Percentiles rank a stretch among this genome's conserved stretches.
Conservation (phyloP, 345 rosid species). For the Mercurialis annua region DNA sequence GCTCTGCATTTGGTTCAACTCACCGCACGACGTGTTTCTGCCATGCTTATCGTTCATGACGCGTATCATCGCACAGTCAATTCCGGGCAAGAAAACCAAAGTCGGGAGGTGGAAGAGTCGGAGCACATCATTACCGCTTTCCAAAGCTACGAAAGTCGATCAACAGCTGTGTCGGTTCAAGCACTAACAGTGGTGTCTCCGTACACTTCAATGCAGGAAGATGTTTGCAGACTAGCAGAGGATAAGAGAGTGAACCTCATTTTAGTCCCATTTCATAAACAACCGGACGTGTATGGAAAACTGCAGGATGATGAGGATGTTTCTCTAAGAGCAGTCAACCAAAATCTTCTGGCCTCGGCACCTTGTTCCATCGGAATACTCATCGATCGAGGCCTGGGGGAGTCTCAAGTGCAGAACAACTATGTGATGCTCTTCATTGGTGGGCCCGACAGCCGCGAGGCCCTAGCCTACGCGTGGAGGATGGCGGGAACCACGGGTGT, state of each 20-base stretch:
- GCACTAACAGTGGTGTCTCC: slow-evolving; percentile 33
- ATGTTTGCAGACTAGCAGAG: slow-evolving; percentile 25
- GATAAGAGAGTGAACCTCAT: slow-evolving; percentile 28
- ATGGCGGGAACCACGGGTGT: slow-evolving; percentile 17
- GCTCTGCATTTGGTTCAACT: slow-evolving; percentile 60
- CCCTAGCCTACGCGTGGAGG: slow-evolving; percentile 28
- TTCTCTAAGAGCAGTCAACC: slow-evolving; percentile 12
- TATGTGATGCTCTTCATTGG: slow-evolving; percentile 30
- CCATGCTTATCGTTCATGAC: slow-evolving; percentile 56
- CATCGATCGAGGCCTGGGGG: slow-evolving; percentile 27
- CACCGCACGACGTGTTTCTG: slow-evolving; percentile 39
- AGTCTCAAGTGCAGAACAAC: neutral
- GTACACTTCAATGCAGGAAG: slow-evolving; percentile 33
- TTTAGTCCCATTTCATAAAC: slow-evolving; percentile 32
- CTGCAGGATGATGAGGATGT: slow-evolving; percentile 12
- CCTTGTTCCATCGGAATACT: slow-evolving; percentile 36
- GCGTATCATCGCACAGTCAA: slow-evolving; percentile 1
- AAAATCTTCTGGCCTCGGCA: slow-evolving; percentile 12
- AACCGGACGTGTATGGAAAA: slow-evolving; percentile 6
- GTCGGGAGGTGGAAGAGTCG: slow-evolving; percentile 10
- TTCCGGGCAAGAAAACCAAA: neutral
- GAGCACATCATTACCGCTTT: slow-evolving; percentile 26
- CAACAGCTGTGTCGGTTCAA: slow-evolving; percentile 3
- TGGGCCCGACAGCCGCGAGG: slow-evolving; percentile 32
- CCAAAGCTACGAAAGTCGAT: slow-evolving; percentile 2